A percentile compares a stretch with the other conserved stretches of the same genome.
phyloP scores from a whole-genome alignment of 1,139 yeast species.

The Taphrina sp. region DNA sequence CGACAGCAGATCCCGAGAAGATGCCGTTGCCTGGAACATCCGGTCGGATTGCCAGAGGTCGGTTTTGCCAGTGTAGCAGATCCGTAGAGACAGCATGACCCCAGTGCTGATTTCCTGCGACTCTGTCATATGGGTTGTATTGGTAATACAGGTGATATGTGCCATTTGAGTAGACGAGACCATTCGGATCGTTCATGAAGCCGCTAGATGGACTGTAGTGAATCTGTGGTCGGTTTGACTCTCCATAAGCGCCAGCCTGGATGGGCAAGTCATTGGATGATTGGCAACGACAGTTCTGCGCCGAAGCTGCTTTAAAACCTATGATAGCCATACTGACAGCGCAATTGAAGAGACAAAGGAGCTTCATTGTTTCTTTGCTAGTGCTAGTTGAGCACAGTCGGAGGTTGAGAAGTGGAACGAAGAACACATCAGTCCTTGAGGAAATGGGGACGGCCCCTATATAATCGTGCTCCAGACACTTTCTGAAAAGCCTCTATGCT shows the following conservation, averaged over 20 bases:
- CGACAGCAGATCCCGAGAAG: constrained; percentile 46
- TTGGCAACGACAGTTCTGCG: not conserved
- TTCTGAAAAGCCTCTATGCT: too few relatives aligned
- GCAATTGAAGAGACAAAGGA: too few relatives aligned
- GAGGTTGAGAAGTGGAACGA: too few relatives aligned
- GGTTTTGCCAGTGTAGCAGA: constrained; percentile 44
- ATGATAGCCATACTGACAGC: too few relatives aligned
- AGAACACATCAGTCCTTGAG: too few relatives aligned
- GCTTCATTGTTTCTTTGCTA: too few relatives aligned
- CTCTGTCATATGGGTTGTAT: constrained; percentile 41
- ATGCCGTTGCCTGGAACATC: constrained; percentile 42
- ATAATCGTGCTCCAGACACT: too few relatives aligned
- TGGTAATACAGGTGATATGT: constrained; percentile 46
- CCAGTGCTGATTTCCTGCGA: constrained; percentile 45
- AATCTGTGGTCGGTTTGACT: constrained; percentile 25
- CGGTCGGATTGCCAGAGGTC: constrained; percentile 44
- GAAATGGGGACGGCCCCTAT: too few relatives aligned
- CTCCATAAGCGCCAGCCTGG: constrained; percentile 15
- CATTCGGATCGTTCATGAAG: constrained; percentile 38
- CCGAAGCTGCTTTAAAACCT: too few relatives aligned
- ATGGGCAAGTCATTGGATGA: constrained; percentile 22
- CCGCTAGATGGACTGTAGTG: constrained; percentile 32
- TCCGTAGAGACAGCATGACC: constrained; percentile 47
- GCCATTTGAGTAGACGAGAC: constrained; percentile 35
- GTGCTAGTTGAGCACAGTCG: too few relatives aligned